Conservation (phyloP, 805 yeast genomes). For the Debaryomyces hansenii region DNA sequence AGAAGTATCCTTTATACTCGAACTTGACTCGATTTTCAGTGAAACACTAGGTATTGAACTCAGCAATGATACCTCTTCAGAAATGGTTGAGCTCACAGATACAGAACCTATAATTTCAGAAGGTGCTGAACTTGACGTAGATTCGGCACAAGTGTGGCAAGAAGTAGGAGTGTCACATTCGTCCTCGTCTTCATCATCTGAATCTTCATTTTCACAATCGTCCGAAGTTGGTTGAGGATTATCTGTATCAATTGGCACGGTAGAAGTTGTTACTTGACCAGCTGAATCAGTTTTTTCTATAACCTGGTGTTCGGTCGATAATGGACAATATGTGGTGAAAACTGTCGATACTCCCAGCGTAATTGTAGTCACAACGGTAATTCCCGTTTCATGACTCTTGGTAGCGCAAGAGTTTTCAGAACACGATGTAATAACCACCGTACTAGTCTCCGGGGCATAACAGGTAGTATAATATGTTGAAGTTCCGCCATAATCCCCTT, state of each 20-base stretch:
- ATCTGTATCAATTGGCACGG: background rate
- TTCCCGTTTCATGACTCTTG: slow-evolving; percentile 24
- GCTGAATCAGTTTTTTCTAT: background rate
- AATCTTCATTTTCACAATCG: background rate
- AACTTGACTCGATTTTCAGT: background rate
- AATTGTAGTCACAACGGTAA: slow-evolving; percentile 12
- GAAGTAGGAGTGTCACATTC: background rate
- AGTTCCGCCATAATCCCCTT: background rate
- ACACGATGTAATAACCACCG: slow-evolving; percentile 10
- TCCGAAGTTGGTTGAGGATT: background rate
- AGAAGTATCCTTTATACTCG: background rate
- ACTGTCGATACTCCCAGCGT: slow-evolving; percentile 6
- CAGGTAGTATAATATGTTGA: slow-evolving; percentile 4
- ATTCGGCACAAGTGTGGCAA: too few relatives aligned
- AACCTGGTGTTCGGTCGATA: slow-evolving; percentile 4
- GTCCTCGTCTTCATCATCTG: background rate
- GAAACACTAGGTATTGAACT: too few relatives aligned
- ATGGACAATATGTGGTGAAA: slow-evolving; percentile 18
- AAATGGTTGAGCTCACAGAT: too few relatives aligned
- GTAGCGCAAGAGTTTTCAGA: slow-evolving; percentile 8
- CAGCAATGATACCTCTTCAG: too few relatives aligned
- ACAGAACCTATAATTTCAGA: too few relatives aligned
- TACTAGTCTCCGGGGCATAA: slow-evolving; percentile 18
- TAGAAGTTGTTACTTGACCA: background rate
- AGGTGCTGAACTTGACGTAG: too few relatives aligned